phyloP scores from a whole-genome alignment of 768 basidiomycete genomes.

The Mycena metata region DNA sequence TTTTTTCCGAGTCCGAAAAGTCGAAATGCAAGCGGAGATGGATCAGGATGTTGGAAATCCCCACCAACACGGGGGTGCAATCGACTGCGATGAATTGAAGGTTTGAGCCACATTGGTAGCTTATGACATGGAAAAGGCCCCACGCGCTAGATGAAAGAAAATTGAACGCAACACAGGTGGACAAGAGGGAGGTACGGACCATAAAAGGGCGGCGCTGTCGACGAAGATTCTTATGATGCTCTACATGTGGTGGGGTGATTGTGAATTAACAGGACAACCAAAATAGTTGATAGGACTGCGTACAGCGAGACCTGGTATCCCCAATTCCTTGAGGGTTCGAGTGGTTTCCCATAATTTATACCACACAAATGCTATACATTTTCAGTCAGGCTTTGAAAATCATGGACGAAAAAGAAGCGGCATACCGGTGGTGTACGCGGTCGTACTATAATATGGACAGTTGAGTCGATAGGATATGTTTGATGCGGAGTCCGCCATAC shows the following conservation, averaged over 20 bases:
- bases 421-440: neutral
- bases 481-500: neutral
- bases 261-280: too few species aligned
- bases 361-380: neutral
- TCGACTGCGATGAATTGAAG: conserved; percentile 13
- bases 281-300: neutral
- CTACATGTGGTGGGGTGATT: too few species aligned
- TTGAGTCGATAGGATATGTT: too few species aligned
- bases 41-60: conserved; percentile 4
- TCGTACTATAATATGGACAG: neutral
- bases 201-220: conserved; percentile 1
- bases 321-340: neutral
- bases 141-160: neutral
- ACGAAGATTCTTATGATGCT: conserved; percentile 12
- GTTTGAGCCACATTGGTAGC: conserved; percentile 10
- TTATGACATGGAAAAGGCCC: conserved; percentile 9
- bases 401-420: too few species aligned
- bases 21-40: conserved; percentile 10
- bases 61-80: neutral
- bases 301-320: neutral
- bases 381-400: too few species aligned
- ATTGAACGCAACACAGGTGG: neutral
- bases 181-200: neutral
- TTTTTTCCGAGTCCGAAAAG: too few species aligned
- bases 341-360: conserved; percentile 13